Base-by-base conservation (phyloP, 495 filamentous ascomycete species). In the Cudoniella acicularis region DNA sequence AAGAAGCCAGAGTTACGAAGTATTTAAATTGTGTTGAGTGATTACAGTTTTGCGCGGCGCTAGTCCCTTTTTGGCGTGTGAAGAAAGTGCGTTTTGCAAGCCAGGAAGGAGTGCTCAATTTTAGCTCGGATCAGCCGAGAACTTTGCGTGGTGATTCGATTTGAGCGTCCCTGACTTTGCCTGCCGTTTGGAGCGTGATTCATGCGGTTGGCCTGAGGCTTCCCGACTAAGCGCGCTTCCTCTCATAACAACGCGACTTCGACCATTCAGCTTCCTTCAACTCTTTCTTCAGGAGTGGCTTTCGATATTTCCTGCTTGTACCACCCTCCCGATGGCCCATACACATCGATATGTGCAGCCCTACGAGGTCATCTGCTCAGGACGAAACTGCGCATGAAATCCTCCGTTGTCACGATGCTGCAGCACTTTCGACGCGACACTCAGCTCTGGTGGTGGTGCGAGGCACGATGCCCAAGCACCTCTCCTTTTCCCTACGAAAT, bases 1-100 rank as follows among this genome's bases (percentile, higher is more conserved):
- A 58, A 30, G 48, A 61, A 54, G 13, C 18, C 13, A n/a, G 43
- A n/a, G 43, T 3, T 4, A 17, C 43, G 43, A 46, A 46, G 43
- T 46, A 46, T 46, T 46, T 46, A 17, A 46, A 21, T 8, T 8
- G n/a, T 4, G 43, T 17, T 4, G 8, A 46, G 43, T 46, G 43
- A 46, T 46, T 46, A n/a, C 43, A 21, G 17, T 9, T 17, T 16
- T 46, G 6, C 13, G 18, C 17, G 6, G n/a, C 43, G 43, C 43
- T 46, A 46, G 17, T 6, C 43, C 43, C 8, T 17, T 46, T 21
- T 46, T 21, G 43, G 43, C 6, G 8, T 16, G 13, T 46, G 8
- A 46, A 17, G 3, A 4, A 6, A 9, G 13, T 46, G 11, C 13
- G 13, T 21, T 46, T 46, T 41, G 11, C 4, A 17, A 16, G 43